Conservation (phyloP, 2,329 filamentous ascomycete species). For the Tricladium varicosporioides region DNA sequence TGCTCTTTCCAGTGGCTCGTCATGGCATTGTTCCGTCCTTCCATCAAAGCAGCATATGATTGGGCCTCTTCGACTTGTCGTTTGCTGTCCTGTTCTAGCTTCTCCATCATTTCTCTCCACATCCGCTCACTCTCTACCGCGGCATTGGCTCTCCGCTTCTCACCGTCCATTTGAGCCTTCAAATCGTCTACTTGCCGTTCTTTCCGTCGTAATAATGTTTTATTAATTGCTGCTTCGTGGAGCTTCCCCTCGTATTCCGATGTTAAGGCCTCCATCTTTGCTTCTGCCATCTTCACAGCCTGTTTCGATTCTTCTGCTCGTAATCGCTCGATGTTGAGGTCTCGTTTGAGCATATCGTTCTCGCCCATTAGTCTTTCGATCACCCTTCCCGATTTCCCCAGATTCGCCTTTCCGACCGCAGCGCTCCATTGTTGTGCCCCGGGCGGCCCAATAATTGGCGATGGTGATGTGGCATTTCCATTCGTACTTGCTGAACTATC, state of each 20-base stretch:
- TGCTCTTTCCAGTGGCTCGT: slow-evolving; percentile 66
- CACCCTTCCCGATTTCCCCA: slow-evolving; percentile 73
- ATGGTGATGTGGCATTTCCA: slow-evolving; percentile 1
- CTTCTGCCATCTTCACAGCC: slow-evolving; percentile 63
- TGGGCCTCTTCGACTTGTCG: slow-evolving; percentile 65
- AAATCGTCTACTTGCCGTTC: slow-evolving; percentile 73
- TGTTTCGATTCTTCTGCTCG: slow-evolving; percentile 70
- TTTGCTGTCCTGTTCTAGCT: slow-evolving; percentile 56
- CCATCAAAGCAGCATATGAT: slow-evolving; percentile 62
- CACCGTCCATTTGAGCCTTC: slow-evolving; percentile 60
- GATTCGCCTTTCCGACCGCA: slow-evolving; percentile 65
- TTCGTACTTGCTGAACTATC: slow-evolving; percentile 11
- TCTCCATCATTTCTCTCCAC: slow-evolving; percentile 65
- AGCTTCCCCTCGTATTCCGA: slow-evolving; percentile 68
- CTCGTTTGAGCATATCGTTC: slow-evolving; percentile 74
- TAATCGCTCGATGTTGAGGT: slow-evolving; percentile 64
- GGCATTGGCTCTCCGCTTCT: slow-evolving; percentile 58
- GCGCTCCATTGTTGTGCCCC: slow-evolving; percentile 53
- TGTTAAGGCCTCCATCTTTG: slow-evolving; percentile 67
- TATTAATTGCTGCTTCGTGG: slow-evolving; percentile 69
- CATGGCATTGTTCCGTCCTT: slow-evolving; percentile 68
- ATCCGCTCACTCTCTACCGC: slow-evolving; percentile 59
- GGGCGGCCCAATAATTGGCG: not conserved
- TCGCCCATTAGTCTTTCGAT: slow-evolving; percentile 81
- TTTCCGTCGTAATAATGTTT: slow-evolving; percentile 67